Evolutionary conservation across 2,329 filamentous ascomycete species (phyloP).

Genomic region (Talaromyces sp.): DNA sequence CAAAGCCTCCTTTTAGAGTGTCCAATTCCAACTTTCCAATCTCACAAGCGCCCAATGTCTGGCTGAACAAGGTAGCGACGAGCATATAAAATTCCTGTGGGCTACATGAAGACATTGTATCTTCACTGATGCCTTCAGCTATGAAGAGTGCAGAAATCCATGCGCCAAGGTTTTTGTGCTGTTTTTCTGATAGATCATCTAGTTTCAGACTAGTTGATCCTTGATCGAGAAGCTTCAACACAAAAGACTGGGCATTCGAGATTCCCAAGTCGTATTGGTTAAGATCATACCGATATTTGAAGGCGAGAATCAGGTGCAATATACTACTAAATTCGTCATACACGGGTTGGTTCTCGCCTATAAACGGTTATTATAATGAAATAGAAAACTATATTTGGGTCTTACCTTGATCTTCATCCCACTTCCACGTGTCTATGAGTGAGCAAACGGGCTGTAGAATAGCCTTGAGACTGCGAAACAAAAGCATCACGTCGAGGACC

Average conservation of each 20-base stretch:
- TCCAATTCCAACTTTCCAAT: constrained; percentile 52
- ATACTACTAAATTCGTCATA: constrained; percentile 64
- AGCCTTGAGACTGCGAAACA: constrained; percentile 55
- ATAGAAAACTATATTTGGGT: not conserved
- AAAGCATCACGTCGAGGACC: constrained; percentile 55
- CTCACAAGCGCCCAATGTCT: constrained; percentile 57
- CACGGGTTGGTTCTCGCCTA: constrained; percentile 58
- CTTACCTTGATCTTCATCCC: constrained; percentile 58
- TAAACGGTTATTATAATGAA: constrained; percentile 16
- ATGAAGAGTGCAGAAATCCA: constrained; percentile 62
- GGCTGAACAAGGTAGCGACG: constrained; percentile 58
- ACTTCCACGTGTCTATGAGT: constrained; percentile 59
- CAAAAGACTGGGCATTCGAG: constrained; percentile 47
- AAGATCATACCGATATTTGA: constrained; percentile 55
- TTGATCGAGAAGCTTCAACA: constrained; percentile 50
- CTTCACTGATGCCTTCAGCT: constrained; percentile 60
- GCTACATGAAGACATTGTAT: constrained; percentile 60
- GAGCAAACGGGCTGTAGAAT: constrained; percentile 56
- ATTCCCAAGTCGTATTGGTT: constrained; percentile 51
- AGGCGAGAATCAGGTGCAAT: constrained; percentile 54
- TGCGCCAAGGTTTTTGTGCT: constrained; percentile 52
- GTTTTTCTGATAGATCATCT: constrained; percentile 51
- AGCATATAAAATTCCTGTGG: constrained; percentile 62
- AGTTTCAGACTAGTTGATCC: constrained; percentile 44
- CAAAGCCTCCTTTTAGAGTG: constrained; percentile 57